Evolutionary conservation across 2,329 filamentous ascomycete genomes (phyloP), one percentile per base, ranked within the genome.

Genomic region (Apiospora rasikravindrae): DNA sequence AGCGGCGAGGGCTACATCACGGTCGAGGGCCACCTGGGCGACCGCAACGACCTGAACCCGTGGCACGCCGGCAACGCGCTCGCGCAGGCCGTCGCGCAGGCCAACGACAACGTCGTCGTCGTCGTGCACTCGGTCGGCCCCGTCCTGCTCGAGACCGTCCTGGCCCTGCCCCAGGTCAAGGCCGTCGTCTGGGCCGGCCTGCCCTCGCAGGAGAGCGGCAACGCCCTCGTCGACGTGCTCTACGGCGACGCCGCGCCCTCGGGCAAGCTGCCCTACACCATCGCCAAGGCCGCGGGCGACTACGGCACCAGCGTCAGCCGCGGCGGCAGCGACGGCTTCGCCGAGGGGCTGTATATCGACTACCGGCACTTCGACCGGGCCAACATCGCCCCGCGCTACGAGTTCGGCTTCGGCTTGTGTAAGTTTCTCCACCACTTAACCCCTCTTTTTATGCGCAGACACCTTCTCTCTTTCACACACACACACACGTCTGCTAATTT

Each of bases 61-160:
- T 67, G 44, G 0, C 70, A 73, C 24, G 73, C 77, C 0, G 74
- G 45, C 24, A 75, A 78, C 53, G 73, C 76, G 4, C 73, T 92
- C 70, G 89, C 93, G 75, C 82, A 86, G 69, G 89, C 89, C 53
- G 89, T 91, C 10, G 86, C 89, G 1, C 84, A 85, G 4, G 82
- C 86, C 72, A 91, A 88, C 83, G 91, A 91, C 83, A 93, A 93
- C 83, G 92, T 90, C 22, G 85, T 93, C 51, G 88, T 93, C 42
- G 86, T 93, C 73, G 86, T 93, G 72, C 91, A 93, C 82, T 88
- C 88, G 13, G 87, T 89, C n/a, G 90, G 90, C 2, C 84, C 90
- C 4, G 87, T 92, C 44, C 81, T 91, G 11, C 81, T 93, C 49
- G 85, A 88, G 71, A 83, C 88, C 1, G 90, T 86, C 81, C 85